These are phyloP conservation scores for Fusarium sp. DNA, from an alignment of 2,329 filamentous ascomycete species.

Conservation along the genomic window DNA sequence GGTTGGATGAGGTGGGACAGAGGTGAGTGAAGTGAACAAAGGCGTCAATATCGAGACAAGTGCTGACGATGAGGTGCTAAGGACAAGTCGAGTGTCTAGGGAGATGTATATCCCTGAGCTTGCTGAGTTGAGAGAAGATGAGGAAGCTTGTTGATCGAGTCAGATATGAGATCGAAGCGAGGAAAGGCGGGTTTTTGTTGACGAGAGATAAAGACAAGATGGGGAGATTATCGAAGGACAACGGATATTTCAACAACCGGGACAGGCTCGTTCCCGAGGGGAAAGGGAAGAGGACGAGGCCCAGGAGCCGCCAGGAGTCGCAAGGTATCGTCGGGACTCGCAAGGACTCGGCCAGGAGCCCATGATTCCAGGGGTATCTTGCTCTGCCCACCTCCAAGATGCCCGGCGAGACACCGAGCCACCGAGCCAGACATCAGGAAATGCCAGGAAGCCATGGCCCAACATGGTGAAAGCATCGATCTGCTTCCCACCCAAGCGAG, in stretches of 20 bases:
- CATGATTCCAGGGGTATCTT: conserved; percentile 17
- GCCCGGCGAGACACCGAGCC: conserved; percentile 17
- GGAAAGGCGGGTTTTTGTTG: conserved; percentile 1
- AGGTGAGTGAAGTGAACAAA: not conserved
- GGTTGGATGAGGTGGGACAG: not conserved
- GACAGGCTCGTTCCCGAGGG: conserved; percentile 16
- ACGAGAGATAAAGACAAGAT: conserved; percentile 17
- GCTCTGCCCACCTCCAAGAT: conserved; percentile 23
- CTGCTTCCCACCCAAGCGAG: conserved; percentile 14
- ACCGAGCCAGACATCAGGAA: conserved; percentile 22
- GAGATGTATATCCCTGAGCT: not conserved
- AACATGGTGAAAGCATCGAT: conserved; percentile 18
- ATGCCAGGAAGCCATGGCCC: conserved; percentile 12
- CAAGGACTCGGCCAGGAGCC: conserved; percentile 11
- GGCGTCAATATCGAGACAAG: not conserved
- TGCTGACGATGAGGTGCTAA: not conserved
- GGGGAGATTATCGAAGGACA: conserved; percentile 14
- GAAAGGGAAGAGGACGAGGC: conserved; percentile 21
- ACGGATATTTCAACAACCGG: conserved; percentile 27
- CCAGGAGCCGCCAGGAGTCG: not conserved
- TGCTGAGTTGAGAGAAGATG: not conserved
- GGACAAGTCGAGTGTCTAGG: not conserved
- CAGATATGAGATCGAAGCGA: conserved; percentile 10
- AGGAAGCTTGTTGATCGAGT: not conserved
- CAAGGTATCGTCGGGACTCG: conserved; percentile 4